Percentiles rank a stretch among this genome's conserved stretches.
phyloP scores from a whole-genome alignment of 129 eudicot genomes.

The Arctium minus region DNA sequence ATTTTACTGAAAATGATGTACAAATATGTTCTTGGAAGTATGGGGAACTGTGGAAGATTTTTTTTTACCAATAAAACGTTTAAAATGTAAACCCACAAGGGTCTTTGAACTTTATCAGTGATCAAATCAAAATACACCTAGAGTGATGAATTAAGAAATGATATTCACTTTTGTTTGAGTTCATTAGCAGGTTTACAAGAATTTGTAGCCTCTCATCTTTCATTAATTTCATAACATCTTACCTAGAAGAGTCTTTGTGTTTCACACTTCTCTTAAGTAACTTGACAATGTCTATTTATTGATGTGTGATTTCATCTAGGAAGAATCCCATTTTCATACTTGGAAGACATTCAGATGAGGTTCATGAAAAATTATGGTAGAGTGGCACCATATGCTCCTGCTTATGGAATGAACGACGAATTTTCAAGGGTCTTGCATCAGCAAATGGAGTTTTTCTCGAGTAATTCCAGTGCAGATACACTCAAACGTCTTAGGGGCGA shows the following conservation, averaged over 20 bases:
- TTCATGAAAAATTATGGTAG: conserved; percentile 92
- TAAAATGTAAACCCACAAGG: neutral
- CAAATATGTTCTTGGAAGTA: too few species aligned
- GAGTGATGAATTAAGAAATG: neutral
- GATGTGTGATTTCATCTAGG: conserved; percentile 34
- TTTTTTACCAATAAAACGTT: too few species aligned
- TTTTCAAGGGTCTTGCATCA: conserved; percentile 98
- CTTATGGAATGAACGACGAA: conserved; percentile 98
- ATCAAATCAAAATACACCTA: neutral
- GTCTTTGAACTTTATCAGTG: neutral
- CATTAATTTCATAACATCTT: neutral
- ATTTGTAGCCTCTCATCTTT: neutral
- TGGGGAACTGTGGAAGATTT: neutral
- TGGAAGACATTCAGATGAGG: conserved; percentile 95
- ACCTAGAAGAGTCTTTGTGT: neutral
- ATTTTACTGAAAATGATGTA: too few species aligned
- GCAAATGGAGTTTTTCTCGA: conserved; percentile 97
- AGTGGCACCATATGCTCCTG: conserved; percentile 86
- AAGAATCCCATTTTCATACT: conserved; percentile 76
- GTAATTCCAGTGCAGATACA: conserved; percentile 93
- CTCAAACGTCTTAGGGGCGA: conserved; percentile 89
- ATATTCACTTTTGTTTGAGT: neutral
- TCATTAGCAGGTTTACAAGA: neutral
- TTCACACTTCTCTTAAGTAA: too few species aligned
- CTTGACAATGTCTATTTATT: neutral